Evolutionary conservation across 257 asterid species (phyloP).

Genomic region (Penstemon newberryi): DNA sequence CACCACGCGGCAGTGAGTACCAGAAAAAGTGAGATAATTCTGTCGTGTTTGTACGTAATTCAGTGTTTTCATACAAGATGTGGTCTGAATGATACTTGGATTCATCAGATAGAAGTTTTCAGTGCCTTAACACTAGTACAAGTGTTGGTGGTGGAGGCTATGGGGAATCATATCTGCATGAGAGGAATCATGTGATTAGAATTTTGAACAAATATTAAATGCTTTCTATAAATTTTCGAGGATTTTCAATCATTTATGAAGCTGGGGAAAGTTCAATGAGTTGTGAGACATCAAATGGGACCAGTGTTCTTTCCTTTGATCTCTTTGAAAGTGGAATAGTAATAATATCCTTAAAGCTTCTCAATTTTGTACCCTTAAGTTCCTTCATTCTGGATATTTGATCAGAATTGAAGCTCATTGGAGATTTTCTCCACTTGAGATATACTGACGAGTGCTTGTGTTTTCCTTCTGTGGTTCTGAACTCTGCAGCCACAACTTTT

Average conservation of each 20-base stretch:
- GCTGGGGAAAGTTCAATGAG: conserved; percentile 12
- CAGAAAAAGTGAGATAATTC: not conserved
- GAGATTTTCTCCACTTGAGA: conserved; percentile 1
- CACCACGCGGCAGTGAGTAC: not conserved
- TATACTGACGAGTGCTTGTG: conserved; percentile 3
- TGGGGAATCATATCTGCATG: not conserved
- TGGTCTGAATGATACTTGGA: conserved; percentile 16
- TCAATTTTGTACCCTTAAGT: not conserved
- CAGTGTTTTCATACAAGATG: not conserved
- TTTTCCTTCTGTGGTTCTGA: conserved; percentile 22
- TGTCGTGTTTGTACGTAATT: not conserved
- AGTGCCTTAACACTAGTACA: conserved; percentile 7
- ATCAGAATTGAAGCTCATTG: not conserved
- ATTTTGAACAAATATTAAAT: not conserved
- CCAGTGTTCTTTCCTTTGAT: conserved; percentile 7
- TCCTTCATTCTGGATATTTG: not conserved
- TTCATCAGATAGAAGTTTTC: not conserved
- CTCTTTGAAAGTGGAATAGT: conserved; percentile 7
- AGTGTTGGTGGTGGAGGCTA: not conserved
- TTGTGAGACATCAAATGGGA: not conserved
- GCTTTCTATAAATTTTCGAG: not conserved
- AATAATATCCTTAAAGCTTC: not conserved
- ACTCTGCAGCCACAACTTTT: conserved; percentile 2
- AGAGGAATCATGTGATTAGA: conserved; percentile 9
- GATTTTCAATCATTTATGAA: not conserved